A percentile compares a stretch with the other conserved stretches of the same genome.
phyloP scores from a whole-genome alignment of 345 rosid genomes.

The Boechera stricta region DNA sequence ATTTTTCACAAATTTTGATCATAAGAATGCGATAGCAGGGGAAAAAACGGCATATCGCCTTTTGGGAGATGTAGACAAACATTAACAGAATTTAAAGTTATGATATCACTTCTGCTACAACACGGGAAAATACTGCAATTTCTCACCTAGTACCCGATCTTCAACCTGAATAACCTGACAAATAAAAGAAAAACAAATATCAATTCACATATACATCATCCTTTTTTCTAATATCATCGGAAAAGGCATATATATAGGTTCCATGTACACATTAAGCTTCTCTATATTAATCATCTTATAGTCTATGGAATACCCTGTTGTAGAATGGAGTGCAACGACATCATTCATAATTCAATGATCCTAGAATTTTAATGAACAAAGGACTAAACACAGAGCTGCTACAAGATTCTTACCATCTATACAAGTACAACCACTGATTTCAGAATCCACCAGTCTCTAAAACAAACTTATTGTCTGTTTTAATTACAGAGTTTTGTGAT shows the following conservation, averaged over 20 bases:
- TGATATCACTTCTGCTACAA: background rate
- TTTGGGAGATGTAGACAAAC: constrained; percentile 1
- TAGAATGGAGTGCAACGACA: background rate
- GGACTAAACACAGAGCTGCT: background rate
- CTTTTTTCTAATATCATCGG: background rate
- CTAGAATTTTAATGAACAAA: background rate
- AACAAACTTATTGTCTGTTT: constrained; percentile 1
- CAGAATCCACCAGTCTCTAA: background rate
- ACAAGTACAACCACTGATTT: background rate
- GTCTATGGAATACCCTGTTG: background rate
- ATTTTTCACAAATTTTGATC: background rate
- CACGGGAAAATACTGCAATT: background rate
- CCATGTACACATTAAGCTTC: background rate
- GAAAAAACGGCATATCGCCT: background rate
- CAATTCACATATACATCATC: background rate
- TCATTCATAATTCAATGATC: background rate
- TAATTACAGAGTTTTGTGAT: background rate
- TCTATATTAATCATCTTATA: background rate
- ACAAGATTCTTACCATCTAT: background rate
- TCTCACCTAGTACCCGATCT: background rate
- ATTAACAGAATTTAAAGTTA: background rate
- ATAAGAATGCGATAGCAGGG: background rate
- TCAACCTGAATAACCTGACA: background rate
- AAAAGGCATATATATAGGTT: background rate
- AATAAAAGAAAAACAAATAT: background rate